These are phyloP conservation scores for Luvunga scandens DNA, from an alignment of 345 rosid species.

Conservation along the genomic window DNA sequence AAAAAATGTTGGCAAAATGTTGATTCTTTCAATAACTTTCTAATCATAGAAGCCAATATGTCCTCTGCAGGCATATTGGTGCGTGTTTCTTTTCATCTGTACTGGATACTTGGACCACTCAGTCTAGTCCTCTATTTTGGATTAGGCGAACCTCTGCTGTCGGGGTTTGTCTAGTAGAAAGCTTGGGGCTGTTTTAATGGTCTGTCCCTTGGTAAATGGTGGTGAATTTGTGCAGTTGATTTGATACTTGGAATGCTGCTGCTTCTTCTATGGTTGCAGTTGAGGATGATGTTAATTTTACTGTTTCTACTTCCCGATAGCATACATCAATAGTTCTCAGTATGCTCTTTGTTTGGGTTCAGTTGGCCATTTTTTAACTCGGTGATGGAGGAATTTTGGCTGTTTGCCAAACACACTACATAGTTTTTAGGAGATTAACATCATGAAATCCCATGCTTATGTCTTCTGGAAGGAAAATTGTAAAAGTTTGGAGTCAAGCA, in stretches of 20 bases:
- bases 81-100: background rate
- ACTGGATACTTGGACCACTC: background rate
- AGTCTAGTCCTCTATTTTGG: background rate
- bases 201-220: background rate
- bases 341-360: background rate
- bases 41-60: background rate
- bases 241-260: background rate
- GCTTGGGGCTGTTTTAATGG: background rate
- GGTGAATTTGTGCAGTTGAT: background rate
- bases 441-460: background rate
- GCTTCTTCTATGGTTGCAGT: background rate
- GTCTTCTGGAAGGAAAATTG: background rate
- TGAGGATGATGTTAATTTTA: background rate
- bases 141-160: background rate
- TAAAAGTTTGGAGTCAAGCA: background rate
- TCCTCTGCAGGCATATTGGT: background rate
- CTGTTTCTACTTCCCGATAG: background rate
- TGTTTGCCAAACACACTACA: background rate
- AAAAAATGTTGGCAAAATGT: background rate
- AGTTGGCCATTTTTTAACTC: background rate
- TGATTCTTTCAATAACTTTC: background rate
- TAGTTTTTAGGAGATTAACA: background rate
- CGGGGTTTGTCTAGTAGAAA: background rate
- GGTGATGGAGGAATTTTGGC: background rate
- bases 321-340: background rate